Evolutionary conservation across 441 rosid species (phyloP).

Genomic region (Euphorbia neoarborescens): DNA sequence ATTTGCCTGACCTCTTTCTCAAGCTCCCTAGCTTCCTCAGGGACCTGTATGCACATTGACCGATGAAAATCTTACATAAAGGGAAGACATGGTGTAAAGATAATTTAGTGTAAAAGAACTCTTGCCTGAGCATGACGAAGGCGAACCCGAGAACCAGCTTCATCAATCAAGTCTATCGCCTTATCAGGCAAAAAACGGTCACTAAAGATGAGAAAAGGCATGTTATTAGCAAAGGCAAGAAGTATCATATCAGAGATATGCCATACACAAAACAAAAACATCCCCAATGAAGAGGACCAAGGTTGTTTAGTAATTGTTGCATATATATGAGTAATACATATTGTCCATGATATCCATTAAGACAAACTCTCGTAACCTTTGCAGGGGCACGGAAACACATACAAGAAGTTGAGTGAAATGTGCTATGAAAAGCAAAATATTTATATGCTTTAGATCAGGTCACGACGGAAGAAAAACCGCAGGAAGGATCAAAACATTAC

Average conservation of each 20-base stretch:
- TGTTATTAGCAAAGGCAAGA: neutral
- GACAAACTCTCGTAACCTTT: neutral
- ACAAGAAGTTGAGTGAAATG: neutral
- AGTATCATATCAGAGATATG: neutral
- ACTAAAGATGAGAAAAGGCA: conserved; percentile 32
- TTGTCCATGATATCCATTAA: neutral
- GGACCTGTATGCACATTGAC: conserved; percentile 46
- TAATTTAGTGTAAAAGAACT: conserved; percentile 13
- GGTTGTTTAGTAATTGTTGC: neutral
- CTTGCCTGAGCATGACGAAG: conserved; percentile 85
- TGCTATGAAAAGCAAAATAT: too few species aligned
- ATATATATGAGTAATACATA: neutral
- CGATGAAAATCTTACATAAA: conserved; percentile 1
- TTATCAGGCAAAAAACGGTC: conserved; percentile 97
- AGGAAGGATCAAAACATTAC: neutral
- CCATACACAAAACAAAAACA: neutral
- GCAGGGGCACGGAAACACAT: neutral
- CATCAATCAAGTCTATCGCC: conserved; percentile 96
- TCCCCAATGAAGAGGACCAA: neutral
- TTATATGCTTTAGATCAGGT: neutral
- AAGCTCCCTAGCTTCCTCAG: conserved; percentile 97
- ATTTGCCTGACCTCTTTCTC: conserved; percentile 91
- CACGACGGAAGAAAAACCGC: neutral
- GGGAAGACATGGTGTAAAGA: neutral
- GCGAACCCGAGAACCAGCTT: conserved; percentile 97